Conservation (phyloP, 352 stramenopile genomes). For the Pythium dissotocum region DNA sequence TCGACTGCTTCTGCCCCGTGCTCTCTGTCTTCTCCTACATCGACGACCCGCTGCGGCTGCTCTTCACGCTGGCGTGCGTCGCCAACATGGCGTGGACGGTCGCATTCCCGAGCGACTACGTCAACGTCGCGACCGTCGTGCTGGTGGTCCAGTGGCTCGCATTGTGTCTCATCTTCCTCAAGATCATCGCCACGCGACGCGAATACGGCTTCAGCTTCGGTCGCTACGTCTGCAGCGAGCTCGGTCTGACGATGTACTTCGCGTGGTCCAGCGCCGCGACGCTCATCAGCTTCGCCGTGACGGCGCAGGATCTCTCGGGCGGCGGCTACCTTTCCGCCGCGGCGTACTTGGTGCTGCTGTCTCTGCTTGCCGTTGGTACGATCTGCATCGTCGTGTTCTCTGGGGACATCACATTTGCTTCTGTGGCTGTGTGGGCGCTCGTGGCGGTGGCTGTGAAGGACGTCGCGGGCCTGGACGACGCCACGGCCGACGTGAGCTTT, state of each 20-base stretch:
- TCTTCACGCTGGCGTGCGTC: conserved; percentile 68
- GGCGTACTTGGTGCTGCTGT: conserved; percentile 58
- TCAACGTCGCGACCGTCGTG: conserved; percentile 56
- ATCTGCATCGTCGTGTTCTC: conserved; percentile 61
- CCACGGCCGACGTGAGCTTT: conserved; percentile 48
- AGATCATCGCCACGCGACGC: conserved; percentile 47
- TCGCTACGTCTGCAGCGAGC: conserved; percentile 57
- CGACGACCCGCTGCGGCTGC: conserved; percentile 42
- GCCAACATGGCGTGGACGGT: conserved; percentile 75
- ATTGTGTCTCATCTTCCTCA: conserved; percentile 57
- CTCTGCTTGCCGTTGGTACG: conserved; percentile 55
- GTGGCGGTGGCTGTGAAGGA: conserved; percentile 54
- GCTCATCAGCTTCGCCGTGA: conserved; percentile 71
- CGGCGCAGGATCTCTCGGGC: conserved; percentile 43
- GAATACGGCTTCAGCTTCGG: conserved; percentile 44
- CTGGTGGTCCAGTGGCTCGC: conserved; percentile 63
- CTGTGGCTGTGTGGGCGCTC: conserved; percentile 68
- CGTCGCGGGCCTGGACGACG: conserved; percentile 40
- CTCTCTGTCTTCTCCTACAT: conserved; percentile 53
- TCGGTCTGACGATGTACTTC: conserved; percentile 72
- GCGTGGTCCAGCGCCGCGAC: conserved; percentile 70
- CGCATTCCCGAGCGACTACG: conserved; percentile 64
- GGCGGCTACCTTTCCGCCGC: conserved; percentile 51
- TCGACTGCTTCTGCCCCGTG: conserved; percentile 68
- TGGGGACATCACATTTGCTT: conserved; percentile 54